Percentiles rank a stretch among this genome's conserved stretches.
These are phyloP conservation scores for Lactifluus subvellereus DNA, from an alignment of 768 basidiomycete species.

Conservation along the genomic window DNA sequence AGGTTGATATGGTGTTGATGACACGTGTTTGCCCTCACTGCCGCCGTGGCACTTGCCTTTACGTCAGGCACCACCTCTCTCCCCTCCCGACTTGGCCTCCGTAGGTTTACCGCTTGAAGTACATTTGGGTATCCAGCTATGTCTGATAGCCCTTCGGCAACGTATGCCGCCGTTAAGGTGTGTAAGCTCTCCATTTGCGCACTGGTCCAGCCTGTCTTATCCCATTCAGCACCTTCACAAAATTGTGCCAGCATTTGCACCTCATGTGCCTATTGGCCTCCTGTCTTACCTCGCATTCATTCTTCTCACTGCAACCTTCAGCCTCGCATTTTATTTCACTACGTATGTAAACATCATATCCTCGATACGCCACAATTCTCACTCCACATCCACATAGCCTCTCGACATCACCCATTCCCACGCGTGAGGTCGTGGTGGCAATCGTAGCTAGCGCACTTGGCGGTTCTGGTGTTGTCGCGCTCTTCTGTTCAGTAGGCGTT, in stretches of 20 bases:
- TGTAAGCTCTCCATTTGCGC: conserved; percentile 12
- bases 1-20: conserved; percentile 45
- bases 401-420: conserved; percentile 59
- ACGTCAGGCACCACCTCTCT: conserved; percentile 36
- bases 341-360: conserved; percentile 47
- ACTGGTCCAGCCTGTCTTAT: conserved; percentile 9
- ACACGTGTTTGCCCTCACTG: conserved; percentile 51
- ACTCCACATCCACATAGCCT: conserved; percentile 44
- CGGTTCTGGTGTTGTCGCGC: conserved; percentile 83
- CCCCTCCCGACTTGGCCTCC: neutral
- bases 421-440: conserved; percentile 66
- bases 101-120: neutral
- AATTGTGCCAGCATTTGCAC: conserved; percentile 62
- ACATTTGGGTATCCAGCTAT: conserved; percentile 35
- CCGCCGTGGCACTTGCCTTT: conserved; percentile 26
- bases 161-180: conserved; percentile 53
- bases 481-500: conserved; percentile 83
- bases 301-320: conserved; percentile 70
- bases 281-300: conserved; percentile 73
- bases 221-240: conserved; percentile 52
- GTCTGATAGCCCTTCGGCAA: conserved; percentile 32
- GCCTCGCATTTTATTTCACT: conserved; percentile 86
- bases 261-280: conserved; percentile 57
- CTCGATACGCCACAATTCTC: conserved; percentile 1
- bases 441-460: conserved; percentile 70